A percentile compares a stretch with the other conserved stretches of the same genome.
Evolutionary conservation across 371 early-diverging fungal species (phyloP).

Genomic region (Syncephalastrum racemosum): DNA sequence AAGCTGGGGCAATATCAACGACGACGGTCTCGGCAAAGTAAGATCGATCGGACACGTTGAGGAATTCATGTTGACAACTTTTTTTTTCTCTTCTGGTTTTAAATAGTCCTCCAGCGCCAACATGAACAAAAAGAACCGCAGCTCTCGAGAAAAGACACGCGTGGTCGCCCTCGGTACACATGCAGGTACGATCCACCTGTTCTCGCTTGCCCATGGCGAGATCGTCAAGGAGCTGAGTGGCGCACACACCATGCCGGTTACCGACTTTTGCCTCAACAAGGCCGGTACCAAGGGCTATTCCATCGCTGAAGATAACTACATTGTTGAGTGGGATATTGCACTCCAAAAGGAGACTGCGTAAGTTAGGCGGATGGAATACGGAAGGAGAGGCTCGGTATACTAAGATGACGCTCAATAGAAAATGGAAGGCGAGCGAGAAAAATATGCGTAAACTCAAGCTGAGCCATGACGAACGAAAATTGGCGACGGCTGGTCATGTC

Average conservation of each 20-base stretch:
- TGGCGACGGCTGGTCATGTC: constrained; percentile 66
- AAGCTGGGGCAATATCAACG: constrained; percentile 60
- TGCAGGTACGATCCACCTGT: constrained; percentile 64
- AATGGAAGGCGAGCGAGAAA: constrained; percentile 64
- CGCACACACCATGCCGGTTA: constrained; percentile 63
- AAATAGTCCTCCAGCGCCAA: constrained; percentile 20
- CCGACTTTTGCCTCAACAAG: constrained; percentile 66
- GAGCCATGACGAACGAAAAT: constrained; percentile 58
- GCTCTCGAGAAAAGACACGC: constrained; percentile 30
- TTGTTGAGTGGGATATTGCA: constrained; percentile 76
- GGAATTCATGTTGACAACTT: neutral
- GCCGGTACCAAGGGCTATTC: constrained; percentile 66
- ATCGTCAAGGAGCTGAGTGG: constrained; percentile 51
- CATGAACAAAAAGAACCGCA: constrained; percentile 52
- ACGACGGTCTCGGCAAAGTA: constrained; percentile 41
- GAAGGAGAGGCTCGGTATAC: too few species aligned
- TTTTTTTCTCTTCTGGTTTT: neutral
- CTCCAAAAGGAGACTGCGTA: constrained; percentile 56
- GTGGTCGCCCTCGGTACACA: constrained; percentile 69
- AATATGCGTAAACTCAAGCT: constrained; percentile 56
- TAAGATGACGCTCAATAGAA: constrained; percentile 23
- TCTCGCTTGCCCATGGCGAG: constrained; percentile 64
- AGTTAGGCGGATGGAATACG: constrained; percentile 20
- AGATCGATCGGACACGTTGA: neutral
- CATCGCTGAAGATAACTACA: constrained; percentile 61